A percentile compares a stretch with the other conserved stretches of the same genome.
Conservation (phyloP, 2,329 filamentous ascomycete species). For the Tolypocladium capitatum region DNA sequence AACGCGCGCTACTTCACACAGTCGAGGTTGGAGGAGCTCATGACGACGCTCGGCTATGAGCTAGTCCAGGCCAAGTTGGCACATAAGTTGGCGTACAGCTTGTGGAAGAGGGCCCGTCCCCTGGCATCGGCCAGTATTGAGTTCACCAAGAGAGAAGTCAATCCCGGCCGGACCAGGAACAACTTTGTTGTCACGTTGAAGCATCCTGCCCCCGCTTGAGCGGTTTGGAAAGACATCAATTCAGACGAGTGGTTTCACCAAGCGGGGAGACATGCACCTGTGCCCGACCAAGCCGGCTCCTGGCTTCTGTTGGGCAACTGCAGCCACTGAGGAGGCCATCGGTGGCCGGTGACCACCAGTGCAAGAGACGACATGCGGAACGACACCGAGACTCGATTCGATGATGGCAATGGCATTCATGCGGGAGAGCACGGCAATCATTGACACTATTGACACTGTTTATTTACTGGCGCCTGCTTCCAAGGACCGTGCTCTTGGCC, state of each 20-base stretch:
- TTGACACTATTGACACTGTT: not conserved
- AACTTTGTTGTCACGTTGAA: conserved; percentile 75
- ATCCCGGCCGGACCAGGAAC: conserved; percentile 64
- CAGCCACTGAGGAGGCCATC: not conserved
- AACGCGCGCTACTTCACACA: conserved; percentile 88
- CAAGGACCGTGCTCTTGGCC: not conserved
- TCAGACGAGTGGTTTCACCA: no score
- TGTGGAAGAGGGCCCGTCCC: conserved; percentile 51
- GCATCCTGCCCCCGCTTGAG: not conserved
- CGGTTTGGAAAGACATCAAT: not conserved
- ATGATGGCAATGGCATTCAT: not conserved
- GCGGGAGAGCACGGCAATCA: not conserved
- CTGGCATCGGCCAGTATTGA: conserved; percentile 4
- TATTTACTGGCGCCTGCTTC: not conserved
- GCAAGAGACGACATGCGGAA: not conserved
- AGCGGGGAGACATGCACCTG: not conserved
- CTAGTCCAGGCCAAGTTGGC: conserved; percentile 57
- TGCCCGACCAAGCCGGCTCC: not conserved
- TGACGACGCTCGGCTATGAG: conserved; percentile 63
- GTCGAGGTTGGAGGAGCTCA: conserved; percentile 53
- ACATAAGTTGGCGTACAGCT: conserved; percentile 73
- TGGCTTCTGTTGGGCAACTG: not conserved
- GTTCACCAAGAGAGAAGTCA: conserved; percentile 56
- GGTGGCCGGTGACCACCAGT: not conserved
- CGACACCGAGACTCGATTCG: not conserved